phyloP scores from a whole-genome alignment of 1,284 basidiomycete species.

The Boletus sp. region DNA sequence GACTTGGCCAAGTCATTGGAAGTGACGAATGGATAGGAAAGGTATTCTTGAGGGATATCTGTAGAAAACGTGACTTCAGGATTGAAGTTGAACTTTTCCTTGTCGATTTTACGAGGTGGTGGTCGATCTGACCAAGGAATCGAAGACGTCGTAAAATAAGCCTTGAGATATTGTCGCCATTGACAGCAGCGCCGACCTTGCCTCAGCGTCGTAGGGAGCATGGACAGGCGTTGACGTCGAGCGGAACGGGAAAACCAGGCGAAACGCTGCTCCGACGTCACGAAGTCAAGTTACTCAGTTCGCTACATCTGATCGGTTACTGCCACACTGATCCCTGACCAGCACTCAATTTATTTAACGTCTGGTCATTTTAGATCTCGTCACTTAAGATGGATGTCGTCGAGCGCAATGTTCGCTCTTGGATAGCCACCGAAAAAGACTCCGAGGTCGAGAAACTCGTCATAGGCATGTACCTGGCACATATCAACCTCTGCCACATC shows the following conservation, averaged over 20 bases:
- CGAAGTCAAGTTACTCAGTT: too few relatives aligned
- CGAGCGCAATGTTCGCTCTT: conserved; percentile 63
- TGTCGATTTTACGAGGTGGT: conserved; percentile 12
- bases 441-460: conserved; percentile 59
- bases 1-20: conserved; percentile 59
- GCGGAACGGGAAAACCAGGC: conserved; percentile 6
- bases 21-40: conserved; percentile 64
- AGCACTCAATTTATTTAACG: not conserved
- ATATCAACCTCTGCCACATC: conserved; percentile 12
- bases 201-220: conserved; percentile 22
- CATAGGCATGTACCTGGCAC: conserved; percentile 41
- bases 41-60: conserved; percentile 43
- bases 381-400: conserved; percentile 34
- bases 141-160: conserved; percentile 26
- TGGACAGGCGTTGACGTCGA: conserved; percentile 8
- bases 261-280: conserved; percentile 1
- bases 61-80: conserved; percentile 47
- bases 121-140: conserved; percentile 13
- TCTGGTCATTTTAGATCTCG: not conserved
- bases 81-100: conserved; percentile 73
- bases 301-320: too few relatives aligned
- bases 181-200: conserved; percentile 19
- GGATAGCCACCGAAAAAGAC: conserved; percentile 64
- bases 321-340: not conserved
- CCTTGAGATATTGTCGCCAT: conserved; percentile 24